A percentile compares a stretch with the other conserved stretches of the same genome.
Evolutionary conservation across 768 basidiomycete species (phyloP).

Genomic region (Sutorius australiensis): DNA sequence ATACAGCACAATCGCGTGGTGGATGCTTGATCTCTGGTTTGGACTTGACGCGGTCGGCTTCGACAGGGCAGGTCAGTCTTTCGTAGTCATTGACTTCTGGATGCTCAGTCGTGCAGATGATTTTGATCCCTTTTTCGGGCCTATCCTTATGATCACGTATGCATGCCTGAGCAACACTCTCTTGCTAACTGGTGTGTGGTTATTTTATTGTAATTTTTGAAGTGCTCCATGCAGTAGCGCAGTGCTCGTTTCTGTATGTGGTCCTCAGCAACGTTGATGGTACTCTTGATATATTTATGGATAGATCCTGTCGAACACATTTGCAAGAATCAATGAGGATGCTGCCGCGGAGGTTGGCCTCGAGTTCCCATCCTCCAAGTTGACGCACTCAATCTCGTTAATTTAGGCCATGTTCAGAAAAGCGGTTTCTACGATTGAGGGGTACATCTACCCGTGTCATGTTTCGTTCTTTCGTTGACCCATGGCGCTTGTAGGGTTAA

Average conservation of each 20-base stretch:
- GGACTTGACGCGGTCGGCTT: slow-evolving; percentile 95
- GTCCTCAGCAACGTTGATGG: neutral
- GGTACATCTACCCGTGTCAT: slow-evolving; percentile 41
- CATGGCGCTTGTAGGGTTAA: slow-evolving; percentile 56
- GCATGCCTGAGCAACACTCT: slow-evolving; percentile 91
- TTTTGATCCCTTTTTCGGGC: slow-evolving; percentile 88
- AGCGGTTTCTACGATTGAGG: slow-evolving; percentile 93
- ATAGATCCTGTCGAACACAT: slow-evolving; percentile 93
- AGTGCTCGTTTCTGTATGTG: slow-evolving; percentile 77
- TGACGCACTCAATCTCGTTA: neutral
- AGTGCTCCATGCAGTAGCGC: slow-evolving; percentile 8
- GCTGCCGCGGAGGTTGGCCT: slow-evolving; percentile 78
- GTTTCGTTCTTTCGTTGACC: slow-evolving; percentile 8
- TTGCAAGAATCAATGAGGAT: slow-evolving; percentile 89
- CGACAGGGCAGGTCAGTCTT: slow-evolving; percentile 65
- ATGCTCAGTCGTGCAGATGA: slow-evolving; percentile 39
- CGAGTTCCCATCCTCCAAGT: neutral
- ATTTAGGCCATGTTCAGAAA: slow-evolving; percentile 88
- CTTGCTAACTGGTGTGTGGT: slow-evolving; percentile 73
- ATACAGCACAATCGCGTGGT: slow-evolving; percentile 74
- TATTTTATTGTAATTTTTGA: neutral
- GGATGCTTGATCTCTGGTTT: slow-evolving; percentile 93
- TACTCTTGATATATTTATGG: slow-evolving; percentile 11
- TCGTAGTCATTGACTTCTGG: neutral
- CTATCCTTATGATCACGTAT: slow-evolving; percentile 85